Evolutionary conservation across 345 rosid species (phyloP).

Genomic region (Trapa bicornis): DNA sequence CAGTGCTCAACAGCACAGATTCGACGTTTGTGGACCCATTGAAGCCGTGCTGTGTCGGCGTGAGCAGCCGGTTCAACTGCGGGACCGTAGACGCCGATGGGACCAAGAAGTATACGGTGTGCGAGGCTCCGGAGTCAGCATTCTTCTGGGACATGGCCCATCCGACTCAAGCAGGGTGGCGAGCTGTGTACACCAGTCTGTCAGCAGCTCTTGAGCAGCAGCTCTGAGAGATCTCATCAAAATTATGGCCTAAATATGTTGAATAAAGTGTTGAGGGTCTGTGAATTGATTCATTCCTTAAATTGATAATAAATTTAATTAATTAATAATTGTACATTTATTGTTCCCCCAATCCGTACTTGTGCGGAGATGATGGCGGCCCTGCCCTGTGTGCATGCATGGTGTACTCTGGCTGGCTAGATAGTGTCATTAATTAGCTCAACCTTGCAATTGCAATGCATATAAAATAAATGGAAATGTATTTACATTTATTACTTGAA

Average conservation of each 20-base stretch:
- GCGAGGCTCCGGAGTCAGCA: slow-evolving; percentile 16
- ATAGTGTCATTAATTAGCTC: too few species aligned
- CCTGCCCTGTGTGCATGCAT: too few species aligned
- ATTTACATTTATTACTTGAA: too few species aligned
- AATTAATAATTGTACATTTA: too few species aligned
- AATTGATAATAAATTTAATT: too few species aligned
- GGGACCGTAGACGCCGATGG: slow-evolving; percentile 12
- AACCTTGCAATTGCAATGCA: too few species aligned
- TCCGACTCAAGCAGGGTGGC: slow-evolving; percentile 34
- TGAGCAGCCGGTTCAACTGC: slow-evolving; percentile 1
- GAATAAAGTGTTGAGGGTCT: background rate
- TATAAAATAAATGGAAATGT: too few species aligned
- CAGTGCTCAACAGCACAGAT: slow-evolving; percentile 24
- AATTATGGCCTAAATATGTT: background rate
- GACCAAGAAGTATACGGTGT: slow-evolving; percentile 16
- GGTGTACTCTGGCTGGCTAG: too few species aligned
- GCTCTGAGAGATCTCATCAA: slow-evolving; percentile 1
- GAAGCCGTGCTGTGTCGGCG: slow-evolving; percentile 22
- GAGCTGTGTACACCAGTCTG: slow-evolving; percentile 18
- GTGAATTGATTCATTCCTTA: too few species aligned
- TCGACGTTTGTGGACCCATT: slow-evolving; percentile 35
- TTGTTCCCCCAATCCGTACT: too few species aligned
- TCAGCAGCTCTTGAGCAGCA: slow-evolving; percentile 9
- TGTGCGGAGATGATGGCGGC: too few species aligned
- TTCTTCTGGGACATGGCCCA: slow-evolving; percentile 33